Base-by-base conservation (phyloP, 176 grass and related monocot species). In the Eragrostis nindensis region DNA sequence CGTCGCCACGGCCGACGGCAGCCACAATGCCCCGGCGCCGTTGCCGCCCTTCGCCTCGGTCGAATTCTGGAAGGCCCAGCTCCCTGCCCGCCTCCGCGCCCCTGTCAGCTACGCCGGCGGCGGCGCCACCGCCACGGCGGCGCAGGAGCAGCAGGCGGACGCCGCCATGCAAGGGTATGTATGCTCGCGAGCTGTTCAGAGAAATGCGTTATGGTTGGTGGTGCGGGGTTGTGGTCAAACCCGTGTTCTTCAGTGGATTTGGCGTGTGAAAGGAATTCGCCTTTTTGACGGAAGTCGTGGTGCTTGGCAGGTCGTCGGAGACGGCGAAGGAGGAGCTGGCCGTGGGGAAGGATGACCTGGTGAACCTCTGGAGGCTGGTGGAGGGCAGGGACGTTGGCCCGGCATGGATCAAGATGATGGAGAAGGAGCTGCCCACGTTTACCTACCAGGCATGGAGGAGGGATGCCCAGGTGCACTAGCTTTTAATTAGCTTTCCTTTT, bases 381-480 rank as follows among this genome's bases (percentile, higher is more conserved):
- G 83, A 89, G 54, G 91, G 87, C 80, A 93, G 63, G 55, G 94
- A 97, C 46, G 91, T 86, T 13, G 94, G 91, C 14, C 88, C 86
- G 17, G 45, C 85, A 6, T 97, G 94, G 94, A 90, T 87, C 56
- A 84, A 93, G 52, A 97, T 97, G 94, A 97, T 93, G 94, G 88
- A 97, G 70, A 90, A 82, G 79, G 57, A 81, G 21, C 80, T 93
- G 73, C 80, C 90, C 65, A 83, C 54, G 79, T 85, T 97, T 83
- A 89, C 76, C 43, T 97, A 93, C 68, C 76, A 91, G 76, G 94
- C 94, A 17, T 97, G 94, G 94, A 89, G 94, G 65, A 97, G 91
- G 91, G 91, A 97, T 70, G 57, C 88, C 7, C 71, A 89, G 91
- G 94, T 93, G 77, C 57, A 25, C 14, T 25, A 43, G 32, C 25